Conservation (phyloP, 495 filamentous ascomycete species). For the Cercophora sp. region DNA sequence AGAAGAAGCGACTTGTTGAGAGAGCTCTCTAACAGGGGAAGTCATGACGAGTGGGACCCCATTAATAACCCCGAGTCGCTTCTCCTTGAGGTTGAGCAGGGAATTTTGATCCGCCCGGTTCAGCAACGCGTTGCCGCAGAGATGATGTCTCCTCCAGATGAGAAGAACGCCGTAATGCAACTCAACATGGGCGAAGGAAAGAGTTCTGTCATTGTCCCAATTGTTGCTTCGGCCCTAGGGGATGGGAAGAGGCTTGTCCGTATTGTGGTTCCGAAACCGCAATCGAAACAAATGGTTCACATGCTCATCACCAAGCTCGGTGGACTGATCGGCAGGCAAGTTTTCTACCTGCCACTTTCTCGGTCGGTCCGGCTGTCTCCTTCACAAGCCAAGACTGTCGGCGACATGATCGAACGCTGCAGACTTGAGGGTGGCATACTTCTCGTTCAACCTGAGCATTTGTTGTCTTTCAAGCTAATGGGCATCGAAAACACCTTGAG, state of each 20-base stretch:
- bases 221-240: conserved; percentile 53
- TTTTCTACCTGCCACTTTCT: conserved; percentile 62
- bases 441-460: conserved; percentile 59
- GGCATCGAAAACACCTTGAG: conserved; percentile 50
- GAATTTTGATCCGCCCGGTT: conserved; percentile 54
- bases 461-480: conserved; percentile 61
- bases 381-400: not conserved
- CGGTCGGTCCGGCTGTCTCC: conserved; percentile 39
- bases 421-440: conserved; percentile 42
- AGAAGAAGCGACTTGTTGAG: not conserved
- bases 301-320: conserved; percentile 55
- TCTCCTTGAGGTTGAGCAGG: conserved; percentile 58
- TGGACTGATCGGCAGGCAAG: conserved; percentile 49
- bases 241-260: conserved; percentile 47
- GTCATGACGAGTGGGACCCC: conserved; percentile 50
- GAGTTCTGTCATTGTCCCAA: conserved; percentile 61
- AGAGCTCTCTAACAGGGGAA: conserved; percentile 47
- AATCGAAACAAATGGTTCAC: conserved; percentile 55
- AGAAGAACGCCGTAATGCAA: conserved; percentile 53
- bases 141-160: conserved; percentile 49
- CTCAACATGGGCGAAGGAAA: conserved; percentile 72
- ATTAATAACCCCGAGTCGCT: conserved; percentile 49
- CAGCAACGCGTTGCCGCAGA: conserved; percentile 52
- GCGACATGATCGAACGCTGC: not conserved
- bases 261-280: conserved; percentile 56